Conservation (phyloP, 1,139 yeast species). For the Kurtzmaniella quercitrusa region DNA sequence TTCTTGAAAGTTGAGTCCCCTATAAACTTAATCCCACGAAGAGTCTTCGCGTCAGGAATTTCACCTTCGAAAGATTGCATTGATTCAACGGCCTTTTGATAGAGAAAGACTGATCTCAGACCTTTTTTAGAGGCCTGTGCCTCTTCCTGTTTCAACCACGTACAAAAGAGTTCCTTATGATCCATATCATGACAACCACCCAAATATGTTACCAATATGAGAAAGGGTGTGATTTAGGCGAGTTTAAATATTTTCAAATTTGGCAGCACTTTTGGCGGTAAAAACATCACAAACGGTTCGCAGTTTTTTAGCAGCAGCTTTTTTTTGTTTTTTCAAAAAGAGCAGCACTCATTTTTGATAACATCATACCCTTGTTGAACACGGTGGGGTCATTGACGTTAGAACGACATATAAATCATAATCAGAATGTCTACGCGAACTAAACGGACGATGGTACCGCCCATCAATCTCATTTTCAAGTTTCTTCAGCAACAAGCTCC, state of each 20-base stretch:
- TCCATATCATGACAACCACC: conserved; percentile 14
- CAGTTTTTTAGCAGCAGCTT: background rate
- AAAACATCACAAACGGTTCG: too few species aligned
- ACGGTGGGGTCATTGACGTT: too few species aligned
- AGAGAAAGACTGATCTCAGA: conserved; percentile 40
- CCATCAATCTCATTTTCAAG: conserved; percentile 86
- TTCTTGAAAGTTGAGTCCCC: conserved; percentile 59
- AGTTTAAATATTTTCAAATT: background rate
- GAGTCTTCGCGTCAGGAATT: conserved; percentile 47
- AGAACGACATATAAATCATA: background rate
- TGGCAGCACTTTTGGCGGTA: background rate
- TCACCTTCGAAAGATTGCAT: conserved; percentile 38
- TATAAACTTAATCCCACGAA: conserved; percentile 48
- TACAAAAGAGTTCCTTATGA: conserved; percentile 36
- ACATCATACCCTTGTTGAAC: background rate
- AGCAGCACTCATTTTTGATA: background rate
- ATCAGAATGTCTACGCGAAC: conserved; percentile 2
- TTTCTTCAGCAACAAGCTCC: conserved; percentile 76
- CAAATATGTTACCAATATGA: background rate
- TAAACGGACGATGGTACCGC: conserved; percentile 63
- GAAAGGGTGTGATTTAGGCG: too few species aligned
- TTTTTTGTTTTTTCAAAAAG: background rate
- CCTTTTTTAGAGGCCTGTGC: conserved; percentile 38
- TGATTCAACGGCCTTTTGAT: conserved; percentile 46
- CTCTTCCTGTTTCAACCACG: conserved; percentile 53